Evolutionary conservation across 441 rosid species (phyloP).

Genomic region (Bocquillonia castaneifolia): DNA sequence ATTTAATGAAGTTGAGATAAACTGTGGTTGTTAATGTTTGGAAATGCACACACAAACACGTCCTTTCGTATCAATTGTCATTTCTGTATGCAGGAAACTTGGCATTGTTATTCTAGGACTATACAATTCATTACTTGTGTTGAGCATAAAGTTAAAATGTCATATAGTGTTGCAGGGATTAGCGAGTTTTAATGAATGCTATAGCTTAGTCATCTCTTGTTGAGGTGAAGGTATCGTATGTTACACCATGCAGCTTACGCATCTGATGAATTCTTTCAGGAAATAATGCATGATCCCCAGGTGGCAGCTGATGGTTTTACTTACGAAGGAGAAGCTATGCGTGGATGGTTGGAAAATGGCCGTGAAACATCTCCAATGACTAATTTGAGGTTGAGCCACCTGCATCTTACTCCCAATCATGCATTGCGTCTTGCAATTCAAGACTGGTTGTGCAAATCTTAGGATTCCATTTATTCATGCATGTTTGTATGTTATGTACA

Average conservation of each 20-base stretch:
- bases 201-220: background rate
- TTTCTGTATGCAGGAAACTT: background rate
- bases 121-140: background rate
- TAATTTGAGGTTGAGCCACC: slow-evolving; percentile 45
- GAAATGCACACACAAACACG: background rate
- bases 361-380: slow-evolving; percentile 77
- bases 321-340: slow-evolving; percentile 55
- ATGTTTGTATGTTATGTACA: background rate
- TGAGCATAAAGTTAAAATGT: background rate
- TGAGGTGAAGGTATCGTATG: background rate
- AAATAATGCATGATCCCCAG: slow-evolving; percentile 78
- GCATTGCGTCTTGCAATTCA: slow-evolving; percentile 59
- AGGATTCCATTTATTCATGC: slow-evolving; percentile 12
- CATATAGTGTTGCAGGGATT: background rate
- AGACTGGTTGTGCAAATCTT: slow-evolving; percentile 65
- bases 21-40: no score
- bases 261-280: slow-evolving; percentile 38
- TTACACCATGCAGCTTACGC: slow-evolving; percentile 10
- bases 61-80: background rate
- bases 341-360: slow-evolving; percentile 53
- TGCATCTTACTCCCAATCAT: slow-evolving; percentile 63
- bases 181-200: background rate
- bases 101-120: background rate
- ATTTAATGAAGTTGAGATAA: background rate
- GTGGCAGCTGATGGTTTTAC: slow-evolving; percentile 79